Evolutionary conservation across 495 filamentous ascomycete species (phyloP).

Genomic region (Penicillium ochrochloron): DNA sequence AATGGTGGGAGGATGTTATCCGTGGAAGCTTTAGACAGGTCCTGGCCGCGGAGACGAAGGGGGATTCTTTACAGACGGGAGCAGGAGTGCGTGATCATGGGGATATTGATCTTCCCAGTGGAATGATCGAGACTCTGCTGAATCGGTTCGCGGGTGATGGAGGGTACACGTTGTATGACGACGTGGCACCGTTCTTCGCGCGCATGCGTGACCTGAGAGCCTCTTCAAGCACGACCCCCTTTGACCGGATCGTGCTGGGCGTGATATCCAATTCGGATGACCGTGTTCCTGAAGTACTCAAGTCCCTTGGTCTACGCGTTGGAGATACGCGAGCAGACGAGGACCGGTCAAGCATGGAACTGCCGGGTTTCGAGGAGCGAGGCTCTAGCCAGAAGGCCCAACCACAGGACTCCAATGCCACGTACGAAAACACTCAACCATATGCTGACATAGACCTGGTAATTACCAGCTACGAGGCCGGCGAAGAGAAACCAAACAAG

Average conservation of each 20-base stretch:
- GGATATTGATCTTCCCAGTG: slow-evolving; percentile 36
- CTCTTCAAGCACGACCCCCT: slow-evolving; percentile 2
- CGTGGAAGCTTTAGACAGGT: slow-evolving; percentile 35
- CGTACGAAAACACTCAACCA: background rate
- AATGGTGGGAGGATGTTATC: slow-evolving; percentile 75
- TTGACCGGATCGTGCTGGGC: slow-evolving; percentile 57
- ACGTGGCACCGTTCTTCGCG: slow-evolving; percentile 58
- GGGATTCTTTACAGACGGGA: background rate
- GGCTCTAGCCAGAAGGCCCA: slow-evolving; percentile 15
- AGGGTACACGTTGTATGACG: slow-evolving; percentile 64
- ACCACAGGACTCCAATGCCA: background rate
- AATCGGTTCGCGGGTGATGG: slow-evolving; percentile 62
- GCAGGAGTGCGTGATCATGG: background rate
- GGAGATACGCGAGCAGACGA: slow-evolving; percentile 44
- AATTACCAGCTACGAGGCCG: slow-evolving; percentile 75
- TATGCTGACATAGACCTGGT: slow-evolving; percentile 65
- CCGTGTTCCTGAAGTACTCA: slow-evolving; percentile 64
- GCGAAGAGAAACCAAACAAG: slow-evolving; percentile 66
- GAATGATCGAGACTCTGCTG: slow-evolving; percentile 58
- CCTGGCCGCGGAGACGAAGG: slow-evolving; percentile 4
- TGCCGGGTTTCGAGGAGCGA: slow-evolving; percentile 50
- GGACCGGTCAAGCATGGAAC: slow-evolving; percentile 34
- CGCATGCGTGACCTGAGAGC: slow-evolving; percentile 36
- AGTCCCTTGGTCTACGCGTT: slow-evolving; percentile 63
- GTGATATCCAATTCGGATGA: slow-evolving; percentile 81